A percentile compares a stretch with the other conserved stretches of the same genome.
Evolutionary conservation across 2,329 filamentous ascomycete species (phyloP).

Genomic region (Cryoendolithus antarcticus): DNA sequence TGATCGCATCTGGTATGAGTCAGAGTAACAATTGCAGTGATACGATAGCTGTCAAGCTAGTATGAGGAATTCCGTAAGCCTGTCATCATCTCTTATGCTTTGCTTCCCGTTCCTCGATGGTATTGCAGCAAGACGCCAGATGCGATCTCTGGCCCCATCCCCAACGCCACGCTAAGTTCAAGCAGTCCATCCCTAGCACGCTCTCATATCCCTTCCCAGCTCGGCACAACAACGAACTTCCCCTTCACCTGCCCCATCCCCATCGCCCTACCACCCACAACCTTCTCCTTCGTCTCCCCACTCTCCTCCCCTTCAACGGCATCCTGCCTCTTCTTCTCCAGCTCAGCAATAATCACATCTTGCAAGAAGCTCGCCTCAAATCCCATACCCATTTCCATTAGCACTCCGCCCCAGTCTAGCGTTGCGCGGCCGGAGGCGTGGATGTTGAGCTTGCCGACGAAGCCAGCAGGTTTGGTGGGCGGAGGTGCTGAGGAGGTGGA

Average conservation of each 20-base stretch:
- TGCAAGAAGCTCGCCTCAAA: conserved; percentile 46
- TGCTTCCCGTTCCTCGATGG: no score
- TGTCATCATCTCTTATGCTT: no score
- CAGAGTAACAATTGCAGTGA: no score
- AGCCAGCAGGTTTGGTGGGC: conserved; percentile 37
- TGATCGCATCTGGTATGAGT: no score
- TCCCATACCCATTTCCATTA: conserved; percentile 45
- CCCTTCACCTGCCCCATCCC: conserved; percentile 51
- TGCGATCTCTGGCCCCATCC: neutral
- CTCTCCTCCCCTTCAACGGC: conserved; percentile 5
- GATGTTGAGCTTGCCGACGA: conserved; percentile 49
- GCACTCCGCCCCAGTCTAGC: conserved; percentile 51
- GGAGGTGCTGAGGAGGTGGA: conserved; percentile 27
- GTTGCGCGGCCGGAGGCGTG: conserved; percentile 50
- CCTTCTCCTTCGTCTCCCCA: conserved; percentile 9
- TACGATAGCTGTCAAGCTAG: no score
- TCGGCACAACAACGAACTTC: conserved; percentile 51
- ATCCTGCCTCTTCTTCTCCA: conserved; percentile 18
- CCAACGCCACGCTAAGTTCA: conserved; percentile 6
- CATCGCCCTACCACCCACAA: conserved; percentile 32
- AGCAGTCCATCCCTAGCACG: conserved; percentile 8
- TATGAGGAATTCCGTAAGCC: no score
- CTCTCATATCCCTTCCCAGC: conserved; percentile 41
- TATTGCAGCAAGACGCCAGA: no score
- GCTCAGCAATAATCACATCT: conserved; percentile 39